A percentile compares a stretch with the other conserved stretches of the same genome.
Conservation (phyloP, 345 rosid genomes). For the Populus pruinosa region DNA sequence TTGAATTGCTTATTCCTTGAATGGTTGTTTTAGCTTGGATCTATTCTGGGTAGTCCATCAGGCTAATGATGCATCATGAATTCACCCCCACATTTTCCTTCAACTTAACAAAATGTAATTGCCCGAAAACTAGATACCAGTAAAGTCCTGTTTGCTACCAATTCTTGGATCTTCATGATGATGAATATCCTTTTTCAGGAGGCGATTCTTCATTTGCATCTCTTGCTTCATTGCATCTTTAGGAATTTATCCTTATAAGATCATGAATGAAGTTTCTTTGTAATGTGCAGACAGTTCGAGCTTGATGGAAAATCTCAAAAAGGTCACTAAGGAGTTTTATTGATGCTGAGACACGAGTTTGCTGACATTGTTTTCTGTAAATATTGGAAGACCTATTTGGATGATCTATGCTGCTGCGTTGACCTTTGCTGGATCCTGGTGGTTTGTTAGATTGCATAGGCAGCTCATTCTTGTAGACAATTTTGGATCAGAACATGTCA, state of each 20-base stretch:
- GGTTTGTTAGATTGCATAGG: constrained; percentile 15
- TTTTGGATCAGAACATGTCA: constrained; percentile 9
- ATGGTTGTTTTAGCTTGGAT: not conserved
- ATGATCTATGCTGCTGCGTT: constrained; percentile 8
- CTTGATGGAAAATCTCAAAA: constrained; percentile 26
- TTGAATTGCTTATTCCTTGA: not conserved
- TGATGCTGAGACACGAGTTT: not conserved
- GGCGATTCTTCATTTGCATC: not conserved
- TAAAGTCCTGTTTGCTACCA: not conserved
- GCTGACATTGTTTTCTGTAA: constrained; percentile 24
- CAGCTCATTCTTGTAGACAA: not conserved
- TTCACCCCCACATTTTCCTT: not conserved
- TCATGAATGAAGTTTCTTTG: not conserved
- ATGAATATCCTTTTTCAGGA: not conserved
- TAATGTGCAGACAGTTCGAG: constrained; percentile 38
- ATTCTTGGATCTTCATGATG: not conserved
- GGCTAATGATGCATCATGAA: not conserved
- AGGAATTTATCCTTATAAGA: not conserved
- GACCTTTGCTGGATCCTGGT: not conserved
- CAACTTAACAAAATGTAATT: not conserved
- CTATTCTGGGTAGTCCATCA: not conserved
- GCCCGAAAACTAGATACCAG: not conserved
- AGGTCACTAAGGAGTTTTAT: constrained; percentile 5
- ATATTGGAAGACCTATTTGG: constrained; percentile 15
- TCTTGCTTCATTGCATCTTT: not conserved